Evolutionary conservation across 345 rosid genomes (phyloP).

Genomic region (Xanthoceras sorbifolium): DNA sequence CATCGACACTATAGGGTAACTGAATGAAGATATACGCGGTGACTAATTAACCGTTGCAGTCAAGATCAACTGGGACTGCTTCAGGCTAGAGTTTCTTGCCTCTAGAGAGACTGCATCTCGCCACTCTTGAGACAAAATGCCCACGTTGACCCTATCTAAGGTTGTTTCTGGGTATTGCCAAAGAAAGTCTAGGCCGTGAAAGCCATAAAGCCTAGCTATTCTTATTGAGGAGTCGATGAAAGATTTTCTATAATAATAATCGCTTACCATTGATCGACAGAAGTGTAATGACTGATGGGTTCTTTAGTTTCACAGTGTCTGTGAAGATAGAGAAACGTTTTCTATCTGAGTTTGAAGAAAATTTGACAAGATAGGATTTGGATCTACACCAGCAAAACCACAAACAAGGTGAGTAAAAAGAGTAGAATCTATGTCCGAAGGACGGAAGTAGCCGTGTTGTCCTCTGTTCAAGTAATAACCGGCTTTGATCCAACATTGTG

Average conservation of each 20-base stretch:
- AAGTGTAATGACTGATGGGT: conserved; percentile 28
- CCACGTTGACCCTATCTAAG: conserved; percentile 18
- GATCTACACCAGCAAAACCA: not conserved
- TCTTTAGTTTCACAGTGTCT: conserved; percentile 17
- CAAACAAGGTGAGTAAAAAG: conserved; percentile 3
- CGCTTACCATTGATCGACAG: conserved; percentile 25
- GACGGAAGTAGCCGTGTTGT: too few species aligned
- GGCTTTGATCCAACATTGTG: too few species aligned
- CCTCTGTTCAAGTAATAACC: too few species aligned
- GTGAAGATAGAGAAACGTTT: conserved; percentile 15
- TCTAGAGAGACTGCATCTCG: conserved; percentile 16
- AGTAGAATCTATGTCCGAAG: not conserved
- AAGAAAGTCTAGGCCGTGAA: conserved; percentile 32
- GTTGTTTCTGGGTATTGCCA: conserved; percentile 16
- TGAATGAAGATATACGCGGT: not conserved
- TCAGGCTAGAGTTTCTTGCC: not conserved
- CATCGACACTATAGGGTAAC: conserved; percentile 21
- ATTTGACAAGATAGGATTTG: not conserved
- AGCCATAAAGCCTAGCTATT: not conserved
- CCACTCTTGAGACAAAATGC: conserved; percentile 25
- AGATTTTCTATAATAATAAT: not conserved
- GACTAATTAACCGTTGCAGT: conserved; percentile 6
- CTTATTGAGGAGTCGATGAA: not conserved
- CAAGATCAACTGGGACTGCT: conserved; percentile 23
- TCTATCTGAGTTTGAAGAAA: conserved; percentile 19